A percentile compares a stretch with the other conserved stretches of the same genome.
These are phyloP conservation scores for Russula emetica DNA, from an alignment of 768 basidiomycete species.

Conservation along the genomic window DNA sequence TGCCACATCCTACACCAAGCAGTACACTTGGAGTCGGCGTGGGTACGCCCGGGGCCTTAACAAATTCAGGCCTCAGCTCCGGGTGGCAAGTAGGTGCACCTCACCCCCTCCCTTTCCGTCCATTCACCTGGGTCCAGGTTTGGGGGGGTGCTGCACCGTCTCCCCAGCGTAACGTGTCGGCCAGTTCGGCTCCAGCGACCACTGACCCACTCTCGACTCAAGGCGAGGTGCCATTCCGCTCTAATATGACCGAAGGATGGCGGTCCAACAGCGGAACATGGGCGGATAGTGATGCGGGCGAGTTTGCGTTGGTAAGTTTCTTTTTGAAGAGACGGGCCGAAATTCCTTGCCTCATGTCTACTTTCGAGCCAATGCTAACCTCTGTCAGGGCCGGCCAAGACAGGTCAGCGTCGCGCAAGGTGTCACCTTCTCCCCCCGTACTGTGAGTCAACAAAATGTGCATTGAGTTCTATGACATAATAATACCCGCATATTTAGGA, in stretches of 20 bases:
- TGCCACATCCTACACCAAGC: constrained; percentile 39
- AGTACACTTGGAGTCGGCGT: constrained; percentile 55
- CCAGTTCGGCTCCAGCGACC: constrained; percentile 53
- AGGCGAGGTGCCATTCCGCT: constrained; percentile 45
- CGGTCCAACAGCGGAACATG: constrained; percentile 53
- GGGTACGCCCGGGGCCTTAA: constrained; percentile 45
- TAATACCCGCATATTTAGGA: constrained; percentile 27
- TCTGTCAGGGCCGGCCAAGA: constrained; percentile 22
- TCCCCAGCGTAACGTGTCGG: constrained; percentile 56
- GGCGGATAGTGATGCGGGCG: constrained; percentile 51
- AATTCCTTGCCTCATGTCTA: constrained; percentile 8
- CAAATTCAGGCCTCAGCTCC: constrained; percentile 44
- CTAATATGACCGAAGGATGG: constrained; percentile 50
- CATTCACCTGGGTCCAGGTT: constrained; percentile 41
- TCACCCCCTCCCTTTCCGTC: constrained; percentile 32
- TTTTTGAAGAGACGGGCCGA: background rate
- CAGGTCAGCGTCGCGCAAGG: constrained; percentile 26
- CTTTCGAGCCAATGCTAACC: constrained; percentile 9
- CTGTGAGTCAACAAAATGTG: constrained; percentile 22
- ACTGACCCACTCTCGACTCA: constrained; percentile 47
- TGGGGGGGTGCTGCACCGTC: constrained; percentile 51
- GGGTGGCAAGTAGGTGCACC: constrained; percentile 60
- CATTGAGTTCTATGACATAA: constrained; percentile 27
- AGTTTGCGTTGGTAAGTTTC: constrained; percentile 44
- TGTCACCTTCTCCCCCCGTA: constrained; percentile 22